These are phyloP conservation scores for Pulveroboletus sp. DNA, from an alignment of 768 basidiomycete species.

Conservation along the genomic window DNA sequence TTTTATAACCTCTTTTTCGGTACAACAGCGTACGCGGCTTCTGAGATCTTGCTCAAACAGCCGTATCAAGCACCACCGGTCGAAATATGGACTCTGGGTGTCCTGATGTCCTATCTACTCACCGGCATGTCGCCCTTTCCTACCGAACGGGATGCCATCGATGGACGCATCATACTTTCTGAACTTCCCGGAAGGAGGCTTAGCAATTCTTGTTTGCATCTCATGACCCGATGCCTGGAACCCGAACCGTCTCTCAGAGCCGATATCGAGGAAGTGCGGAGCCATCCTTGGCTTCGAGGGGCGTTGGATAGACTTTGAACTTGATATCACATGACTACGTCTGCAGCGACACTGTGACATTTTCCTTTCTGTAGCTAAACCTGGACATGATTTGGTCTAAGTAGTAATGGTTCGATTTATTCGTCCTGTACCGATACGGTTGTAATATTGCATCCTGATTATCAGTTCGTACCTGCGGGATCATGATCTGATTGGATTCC, in stretches of 20 bases:
- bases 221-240: constrained; percentile 77
- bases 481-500: too few relatives aligned
- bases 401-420: constrained; percentile 10
- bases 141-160: constrained; percentile 73
- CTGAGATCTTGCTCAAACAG: constrained; percentile 86
- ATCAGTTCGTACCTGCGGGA: too few relatives aligned
- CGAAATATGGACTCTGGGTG: constrained; percentile 95
- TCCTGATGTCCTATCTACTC: constrained; percentile 90
- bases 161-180: constrained; percentile 56
- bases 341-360: constrained; percentile 11
- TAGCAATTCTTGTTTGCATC: constrained; percentile 49
- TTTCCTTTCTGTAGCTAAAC: neutral
- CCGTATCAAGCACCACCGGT: constrained; percentile 91
- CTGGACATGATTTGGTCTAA: constrained; percentile 4
- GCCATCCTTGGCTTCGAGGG: constrained; percentile 74
- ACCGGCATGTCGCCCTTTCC: constrained; percentile 93
- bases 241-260: constrained; percentile 78
- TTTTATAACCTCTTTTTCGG: constrained; percentile 83
- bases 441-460: neutral
- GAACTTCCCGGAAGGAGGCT: constrained; percentile 37
- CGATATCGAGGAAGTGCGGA: constrained; percentile 74
- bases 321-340: neutral
- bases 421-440: constrained; percentile 13
- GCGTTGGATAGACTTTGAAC: constrained; percentile 20
- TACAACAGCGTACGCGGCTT: constrained; percentile 92